Evolutionary conservation across 192 early-diverging fungal genomes (phyloP).

Genomic region (Coemansia sp.): DNA sequence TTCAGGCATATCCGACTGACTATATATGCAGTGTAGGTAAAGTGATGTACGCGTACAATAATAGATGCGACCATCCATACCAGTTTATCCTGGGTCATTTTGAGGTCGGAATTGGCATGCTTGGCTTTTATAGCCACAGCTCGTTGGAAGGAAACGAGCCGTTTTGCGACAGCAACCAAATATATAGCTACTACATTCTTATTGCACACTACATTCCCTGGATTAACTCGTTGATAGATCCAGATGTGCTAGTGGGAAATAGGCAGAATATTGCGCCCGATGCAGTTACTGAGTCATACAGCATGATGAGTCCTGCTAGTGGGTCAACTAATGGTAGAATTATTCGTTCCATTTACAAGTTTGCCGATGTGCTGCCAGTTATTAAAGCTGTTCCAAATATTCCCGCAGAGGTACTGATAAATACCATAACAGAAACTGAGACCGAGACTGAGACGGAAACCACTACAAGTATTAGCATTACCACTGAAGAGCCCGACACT

Average conservation of each 20-base stretch:
- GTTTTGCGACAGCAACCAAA: slow-evolving; percentile 3
- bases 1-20: slow-evolving; percentile 6
- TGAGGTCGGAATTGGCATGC: slow-evolving; percentile 2
- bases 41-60: background rate
- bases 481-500: background rate
- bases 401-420: no score
- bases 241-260: background rate
- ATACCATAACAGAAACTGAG: background rate
- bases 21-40: slow-evolving; percentile 17
- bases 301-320: background rate
- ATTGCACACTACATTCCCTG: slow-evolving; percentile 30
- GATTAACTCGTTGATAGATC: slow-evolving; percentile 3
- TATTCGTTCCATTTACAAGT: background rate
- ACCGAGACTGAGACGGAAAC: background rate
- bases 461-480: background rate
- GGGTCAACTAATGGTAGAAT: background rate
- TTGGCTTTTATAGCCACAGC: slow-evolving; percentile 28
- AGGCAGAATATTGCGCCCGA: background rate
- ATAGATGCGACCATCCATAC: slow-evolving; percentile 15
- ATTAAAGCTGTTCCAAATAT: no score
- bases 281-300: background rate
- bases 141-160: background rate
- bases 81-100: slow-evolving; percentile 12
- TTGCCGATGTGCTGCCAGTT: background rate
- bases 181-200: slow-evolving; percentile 23